Evolutionary conservation across 2,329 filamentous ascomycete genomes (phyloP), one percentile per base, ranked within the genome.

Genomic region (Aspergillus proliferans): DNA sequence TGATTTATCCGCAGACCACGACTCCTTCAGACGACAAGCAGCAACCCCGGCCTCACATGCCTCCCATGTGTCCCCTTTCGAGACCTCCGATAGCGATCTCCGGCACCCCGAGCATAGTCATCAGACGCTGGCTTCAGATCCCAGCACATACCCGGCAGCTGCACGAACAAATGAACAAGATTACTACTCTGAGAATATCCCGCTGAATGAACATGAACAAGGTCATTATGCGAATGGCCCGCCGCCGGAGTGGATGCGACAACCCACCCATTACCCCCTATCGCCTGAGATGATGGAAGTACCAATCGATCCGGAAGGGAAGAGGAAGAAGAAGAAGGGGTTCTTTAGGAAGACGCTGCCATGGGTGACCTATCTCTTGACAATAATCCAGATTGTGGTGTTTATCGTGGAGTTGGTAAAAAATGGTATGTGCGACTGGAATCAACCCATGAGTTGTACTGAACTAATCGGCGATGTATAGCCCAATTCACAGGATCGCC

Each of bases 361-460:
- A 0, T 93, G 87, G 79, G 82, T 95, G 6, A 87, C 90, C 30
- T 97, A 92, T 67, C 70, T 84, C 40, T 80, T 97, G 54, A 88
- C 89, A 2, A 47, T 84, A 26, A 78, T 86, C 10, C 91, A 97
- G 67, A 72, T 93, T 18, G 82, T 77, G 14, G 89, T 97, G 24
- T 98, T 98, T 64, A 87, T 97, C 55, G 89, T 79, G 46, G 89
- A 97, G 72, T 75, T 98, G 53, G 84, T 87, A 43, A 88, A 85
- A 64, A 94, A 91, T 69, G 85, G 88, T 89, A 77, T 24, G 57
- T 52, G 18, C n/a, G 2, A 22, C 38, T 21, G 9, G 8, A 12
- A 19, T 6, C 15, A 12, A 14, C 9, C 10, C 18, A 40, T 21
- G 9, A 12, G 18, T 21, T 21, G 18, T 12, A 40, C 18, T 40